Evolutionary conservation across 2,329 filamentous ascomycete species (phyloP).

Genomic region (Fusarium tricinctum): DNA sequence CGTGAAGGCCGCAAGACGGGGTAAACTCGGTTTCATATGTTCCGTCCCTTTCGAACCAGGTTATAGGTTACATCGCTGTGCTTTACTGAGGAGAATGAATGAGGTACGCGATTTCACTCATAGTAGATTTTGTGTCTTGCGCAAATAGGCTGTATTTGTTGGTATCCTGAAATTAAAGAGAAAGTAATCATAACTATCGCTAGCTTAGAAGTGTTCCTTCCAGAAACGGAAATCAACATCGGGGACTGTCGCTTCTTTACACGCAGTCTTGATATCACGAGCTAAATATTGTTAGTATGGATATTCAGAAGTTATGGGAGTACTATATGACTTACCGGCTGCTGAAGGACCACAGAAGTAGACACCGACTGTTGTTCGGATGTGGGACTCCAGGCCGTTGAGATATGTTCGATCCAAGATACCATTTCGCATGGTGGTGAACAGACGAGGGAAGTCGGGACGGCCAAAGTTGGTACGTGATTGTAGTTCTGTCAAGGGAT

Average conservation of each 20-base stretch:
- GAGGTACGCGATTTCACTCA: background rate
- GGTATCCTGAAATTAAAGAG: conserved; percentile 45
- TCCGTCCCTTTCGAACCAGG: background rate
- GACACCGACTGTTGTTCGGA: conserved; percentile 90
- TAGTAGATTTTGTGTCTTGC: background rate
- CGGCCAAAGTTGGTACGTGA: conserved; percentile 94
- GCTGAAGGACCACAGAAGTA: conserved; percentile 96
- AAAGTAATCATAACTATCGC: conserved; percentile 27
- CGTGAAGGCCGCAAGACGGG: conserved; percentile 4
- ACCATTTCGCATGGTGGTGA: conserved; percentile 87
- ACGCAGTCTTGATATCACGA: conserved; percentile 86
- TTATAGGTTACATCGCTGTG: background rate
- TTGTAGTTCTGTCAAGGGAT: conserved; percentile 92
- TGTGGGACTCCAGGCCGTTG: conserved; percentile 80
- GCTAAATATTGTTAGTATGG: conserved; percentile 65
- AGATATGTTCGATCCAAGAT: conserved; percentile 90
- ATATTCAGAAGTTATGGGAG: background rate
- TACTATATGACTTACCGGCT: conserved; percentile 62
- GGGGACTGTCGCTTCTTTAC: conserved; percentile 77
- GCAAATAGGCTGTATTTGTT: conserved; percentile 34
- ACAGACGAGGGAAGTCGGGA: conserved; percentile 86
- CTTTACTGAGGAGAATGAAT: background rate
- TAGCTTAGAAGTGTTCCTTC: conserved; percentile 87
- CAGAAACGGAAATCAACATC: conserved; percentile 97
- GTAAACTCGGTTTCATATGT: background rate